Percentiles rank a stretch among this genome's conserved stretches.
Conservation (phyloP, 176 grass and related monocot genomes). For the Stipa capillata region DNA sequence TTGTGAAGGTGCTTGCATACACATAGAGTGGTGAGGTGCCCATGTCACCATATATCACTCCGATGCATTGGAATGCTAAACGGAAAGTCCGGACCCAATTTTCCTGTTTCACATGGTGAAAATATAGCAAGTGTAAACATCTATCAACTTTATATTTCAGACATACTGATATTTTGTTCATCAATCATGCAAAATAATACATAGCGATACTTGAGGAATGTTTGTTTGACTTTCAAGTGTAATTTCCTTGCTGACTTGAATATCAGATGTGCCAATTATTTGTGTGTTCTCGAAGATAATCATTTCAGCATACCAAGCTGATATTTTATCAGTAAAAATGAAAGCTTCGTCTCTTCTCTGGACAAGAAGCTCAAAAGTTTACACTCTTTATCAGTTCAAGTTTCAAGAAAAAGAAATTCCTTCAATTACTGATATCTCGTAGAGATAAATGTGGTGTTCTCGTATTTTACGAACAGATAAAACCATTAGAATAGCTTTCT, state of each 20-base stretch:
- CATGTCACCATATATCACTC: conserved; percentile 52
- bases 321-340: neutral
- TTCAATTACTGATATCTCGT: neutral
- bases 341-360: neutral
- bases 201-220: neutral
- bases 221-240: neutral
- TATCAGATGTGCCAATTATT: neutral
- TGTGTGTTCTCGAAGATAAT: neutral
- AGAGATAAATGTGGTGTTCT: neutral
- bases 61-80: conserved; percentile 59
- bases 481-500: neutral
- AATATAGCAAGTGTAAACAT: neutral
- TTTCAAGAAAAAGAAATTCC: neutral
- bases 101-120: neutral
- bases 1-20: conserved; percentile 36
- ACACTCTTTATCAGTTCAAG: neutral
- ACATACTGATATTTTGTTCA: neutral
- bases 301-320: neutral
- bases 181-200: neutral
- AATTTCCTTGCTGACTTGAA: neutral
- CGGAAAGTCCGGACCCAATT: conserved; percentile 18
- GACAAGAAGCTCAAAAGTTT: neutral
- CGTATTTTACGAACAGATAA: neutral
- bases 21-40: conserved; percentile 63
- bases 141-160: neutral